Conservation (phyloP, 768 basidiomycete genomes). For the Ramaria sp. region DNA sequence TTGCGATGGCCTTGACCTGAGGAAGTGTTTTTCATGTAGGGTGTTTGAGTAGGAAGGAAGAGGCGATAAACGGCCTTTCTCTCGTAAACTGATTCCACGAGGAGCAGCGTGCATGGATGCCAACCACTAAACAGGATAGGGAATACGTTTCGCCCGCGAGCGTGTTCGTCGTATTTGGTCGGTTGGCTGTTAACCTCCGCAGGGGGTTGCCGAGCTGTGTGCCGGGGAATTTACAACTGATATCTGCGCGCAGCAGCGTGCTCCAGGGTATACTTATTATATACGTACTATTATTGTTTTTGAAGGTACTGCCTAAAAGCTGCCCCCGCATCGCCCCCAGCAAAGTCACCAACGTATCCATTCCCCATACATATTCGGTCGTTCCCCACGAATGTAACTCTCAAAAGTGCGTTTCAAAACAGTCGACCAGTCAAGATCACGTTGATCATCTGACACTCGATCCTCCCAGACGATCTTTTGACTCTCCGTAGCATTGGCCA, state of each 20-base stretch:
- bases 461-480: slow-evolving; percentile 11
- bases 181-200: neutral
- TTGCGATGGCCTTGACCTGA: slow-evolving; percentile 13
- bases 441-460: slow-evolving; percentile 51
- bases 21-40: slow-evolving; percentile 14
- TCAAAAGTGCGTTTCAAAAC: slow-evolving; percentile 96
- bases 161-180: neutral
- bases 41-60: slow-evolving; percentile 14
- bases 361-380: slow-evolving; percentile 95
- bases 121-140: neutral
- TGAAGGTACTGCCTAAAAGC: too few relatives aligned
- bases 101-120: neutral
- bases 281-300: too few relatives aligned
- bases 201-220: too few relatives aligned
- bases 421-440: slow-evolving; percentile 85
- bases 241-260: too few relatives aligned
- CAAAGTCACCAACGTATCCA: slow-evolving; percentile 35
- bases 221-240: too few relatives aligned
- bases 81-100: neutral
- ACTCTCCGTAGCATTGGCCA: neutral
- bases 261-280: too few relatives aligned
- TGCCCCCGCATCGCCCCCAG: too few relatives aligned
- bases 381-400: slow-evolving; percentile 80
- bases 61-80: slow-evolving; percentile 15
- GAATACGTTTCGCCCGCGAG: neutral